Percentiles rank a stretch among this genome's conserved stretches.
These are phyloP conservation scores for Pleurotus sapidus DNA, from an alignment of 768 basidiomycete species.

Conservation along the genomic window DNA sequence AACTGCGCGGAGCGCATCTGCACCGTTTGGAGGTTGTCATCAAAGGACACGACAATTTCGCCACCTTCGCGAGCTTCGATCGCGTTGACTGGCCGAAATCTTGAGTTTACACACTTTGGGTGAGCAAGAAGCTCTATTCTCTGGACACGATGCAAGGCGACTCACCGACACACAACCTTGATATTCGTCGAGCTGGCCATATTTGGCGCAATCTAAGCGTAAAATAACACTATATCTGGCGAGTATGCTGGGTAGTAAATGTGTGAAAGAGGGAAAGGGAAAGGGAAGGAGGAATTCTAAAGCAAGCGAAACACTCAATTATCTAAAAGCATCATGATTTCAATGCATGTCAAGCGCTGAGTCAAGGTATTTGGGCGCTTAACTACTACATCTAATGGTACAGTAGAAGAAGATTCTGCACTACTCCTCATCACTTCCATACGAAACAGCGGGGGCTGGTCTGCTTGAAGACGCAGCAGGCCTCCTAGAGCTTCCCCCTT, in stretches of 20 bases:
- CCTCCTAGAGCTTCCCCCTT: constrained; percentile 47
- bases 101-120: constrained; percentile 24
- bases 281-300: background rate
- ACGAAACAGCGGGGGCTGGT: constrained; percentile 39
- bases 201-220: constrained; percentile 21
- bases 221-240: no score
- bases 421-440: constrained; percentile 51
- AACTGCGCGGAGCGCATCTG: constrained; percentile 69
- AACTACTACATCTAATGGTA: no score
- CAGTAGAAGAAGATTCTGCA: constrained; percentile 1
- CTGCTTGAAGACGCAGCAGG: constrained; percentile 53
- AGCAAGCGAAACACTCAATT: background rate
- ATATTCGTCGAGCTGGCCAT: constrained; percentile 85
- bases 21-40: constrained; percentile 82
- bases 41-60: constrained; percentile 87
- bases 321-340: no score
- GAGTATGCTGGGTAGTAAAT: no score
- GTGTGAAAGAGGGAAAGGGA: constrained; percentile 5
- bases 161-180: constrained; percentile 99
- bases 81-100: constrained; percentile 94
- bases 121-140: background rate
- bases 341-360: background rate
- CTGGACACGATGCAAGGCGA: constrained; percentile 12
- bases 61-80: constrained; percentile 87
- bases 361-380: no score